Base-by-base conservation (phyloP, 2,329 filamentous ascomycete genomes). In the Aureobasidium zeae region DNA sequence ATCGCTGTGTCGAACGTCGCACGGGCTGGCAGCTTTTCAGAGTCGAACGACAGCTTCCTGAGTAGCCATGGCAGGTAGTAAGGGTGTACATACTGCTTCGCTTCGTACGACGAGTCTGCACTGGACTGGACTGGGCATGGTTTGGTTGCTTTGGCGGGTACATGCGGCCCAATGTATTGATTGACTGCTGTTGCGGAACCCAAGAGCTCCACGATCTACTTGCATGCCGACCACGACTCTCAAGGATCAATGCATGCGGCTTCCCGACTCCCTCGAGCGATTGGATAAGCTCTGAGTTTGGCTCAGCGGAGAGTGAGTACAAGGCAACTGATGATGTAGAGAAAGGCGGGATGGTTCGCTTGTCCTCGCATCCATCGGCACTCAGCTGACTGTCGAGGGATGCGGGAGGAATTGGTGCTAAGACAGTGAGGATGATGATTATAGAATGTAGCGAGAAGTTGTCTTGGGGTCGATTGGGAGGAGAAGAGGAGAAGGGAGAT, bases 41-140 rank as follows among this genome's bases (percentile, higher is more conserved):
- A 41, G 28, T 32, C 5, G 20, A 41, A 32, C 16, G 13, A 16
- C 39, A 43, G 29, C 28, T 15, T 8, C 28, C 6, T 11, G 28
- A n/a, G n/a, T 30, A 5, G 22, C 39, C 30, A 34, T 43, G 39
- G 34, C 39, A 43, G 39, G 8, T 34, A 30, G 33, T 17, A 43
- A 34, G 16, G 39, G 30, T 43, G 39, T 33, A n/a, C n/a, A n/a
- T n/a, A 34, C 37, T 32, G 20, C n/a, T 21, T 43, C 33, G 39
- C 39, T 43, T 34, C 30, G 39, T 29, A 43, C 39, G 21, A 43
- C 30, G 34, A n/a, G n/a, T n/a, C n/a, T 43, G 39, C 30, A 34
- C 12, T 21, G 9, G 16, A 32, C 22, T 31, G 21, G 33, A 43
- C 22, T 43, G 29, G 30, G 28, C 16, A 33, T 10, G 9, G 5